Percentiles rank a stretch among this genome's conserved stretches.
Conservation (phyloP, 2,329 filamentous ascomycete species). For the Penicillium sp. region DNA sequence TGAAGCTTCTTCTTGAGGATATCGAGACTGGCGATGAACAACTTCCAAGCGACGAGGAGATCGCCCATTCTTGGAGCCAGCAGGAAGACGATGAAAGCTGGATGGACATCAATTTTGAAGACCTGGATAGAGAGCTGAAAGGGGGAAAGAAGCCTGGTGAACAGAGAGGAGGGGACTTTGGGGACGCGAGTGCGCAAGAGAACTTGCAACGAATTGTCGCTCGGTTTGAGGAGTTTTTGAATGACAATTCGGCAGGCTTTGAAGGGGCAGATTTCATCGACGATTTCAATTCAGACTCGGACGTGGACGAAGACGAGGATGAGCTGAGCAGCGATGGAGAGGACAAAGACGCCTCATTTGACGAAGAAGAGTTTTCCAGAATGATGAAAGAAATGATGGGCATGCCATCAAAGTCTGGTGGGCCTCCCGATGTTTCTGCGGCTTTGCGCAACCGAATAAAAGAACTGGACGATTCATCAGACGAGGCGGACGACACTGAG, state of each 20-base stretch:
- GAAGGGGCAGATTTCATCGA: constrained; percentile 67
- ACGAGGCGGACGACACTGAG: constrained; percentile 58
- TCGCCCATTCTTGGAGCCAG: constrained; percentile 58
- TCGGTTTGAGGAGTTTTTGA: constrained; percentile 86
- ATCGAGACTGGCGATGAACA: constrained; percentile 62
- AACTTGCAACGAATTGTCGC: constrained; percentile 85
- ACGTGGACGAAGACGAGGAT: constrained; percentile 49
- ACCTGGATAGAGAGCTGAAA: constrained; percentile 75
- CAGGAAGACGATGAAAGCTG: constrained; percentile 81
- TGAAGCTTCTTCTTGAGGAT: constrained; percentile 70
- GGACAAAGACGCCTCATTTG: constrained; percentile 70
- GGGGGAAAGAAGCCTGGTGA: constrained; percentile 44
- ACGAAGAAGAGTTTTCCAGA: constrained; percentile 74
- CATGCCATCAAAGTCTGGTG: constrained; percentile 43
- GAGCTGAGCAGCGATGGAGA: constrained; percentile 58
- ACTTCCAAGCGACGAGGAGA: constrained; percentile 69
- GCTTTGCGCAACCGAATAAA: constrained; percentile 33
- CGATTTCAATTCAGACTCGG: constrained; percentile 64
- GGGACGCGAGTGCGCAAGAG: constrained; percentile 41
- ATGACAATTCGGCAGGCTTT: constrained; percentile 72
- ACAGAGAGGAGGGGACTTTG: constrained; percentile 34
- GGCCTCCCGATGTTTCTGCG: constrained; percentile 16
- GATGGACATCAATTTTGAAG: constrained; percentile 85
- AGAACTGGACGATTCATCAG: constrained; percentile 43
- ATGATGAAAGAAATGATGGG: constrained; percentile 96